Evolutionary conservation across 2,329 filamentous ascomycete species (phyloP).

Genomic region (Cercospora sesami): DNA sequence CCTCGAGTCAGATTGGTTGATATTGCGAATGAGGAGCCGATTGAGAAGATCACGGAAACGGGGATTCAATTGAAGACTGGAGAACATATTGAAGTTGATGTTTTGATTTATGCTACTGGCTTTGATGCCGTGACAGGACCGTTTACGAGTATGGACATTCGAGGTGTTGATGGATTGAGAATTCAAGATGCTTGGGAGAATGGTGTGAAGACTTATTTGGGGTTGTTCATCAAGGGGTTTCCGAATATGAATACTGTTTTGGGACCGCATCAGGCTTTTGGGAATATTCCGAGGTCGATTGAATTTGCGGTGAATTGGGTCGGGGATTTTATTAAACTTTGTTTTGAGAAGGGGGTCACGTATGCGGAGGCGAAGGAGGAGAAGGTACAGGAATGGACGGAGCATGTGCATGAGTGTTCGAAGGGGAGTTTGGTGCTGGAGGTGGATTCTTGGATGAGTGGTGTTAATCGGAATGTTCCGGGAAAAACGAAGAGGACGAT

Average conservation of each 20-base stretch:
- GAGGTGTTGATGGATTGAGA: conserved; percentile 25
- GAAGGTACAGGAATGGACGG: conserved; percentile 20
- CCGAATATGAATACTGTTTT: conserved; percentile 43
- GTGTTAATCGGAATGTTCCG: conserved; percentile 54
- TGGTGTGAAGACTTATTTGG: conserved; percentile 43
- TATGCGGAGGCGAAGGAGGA: conserved; percentile 13
- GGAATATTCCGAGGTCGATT: conserved; percentile 42
- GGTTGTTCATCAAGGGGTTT: conserved; percentile 30
- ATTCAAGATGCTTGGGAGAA: conserved; percentile 40
- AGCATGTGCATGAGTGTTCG: conserved; percentile 51
- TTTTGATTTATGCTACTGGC: conserved; percentile 44
- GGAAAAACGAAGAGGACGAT: conserved; percentile 50
- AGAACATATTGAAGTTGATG: conserved; percentile 41
- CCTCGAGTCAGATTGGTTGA: conserved; percentile 51
- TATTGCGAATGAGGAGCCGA: conserved; percentile 46
- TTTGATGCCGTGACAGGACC: conserved; percentile 41
- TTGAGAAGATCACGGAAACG: conserved; percentile 43
- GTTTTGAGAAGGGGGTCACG: conserved; percentile 7
- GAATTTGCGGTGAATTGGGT: conserved; percentile 32
- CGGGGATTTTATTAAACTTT: conserved; percentile 15
- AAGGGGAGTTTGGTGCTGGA: conserved; percentile 50
- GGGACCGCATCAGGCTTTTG: conserved; percentile 45
- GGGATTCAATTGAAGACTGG: conserved; percentile 47
- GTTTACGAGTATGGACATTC: conserved; percentile 35
- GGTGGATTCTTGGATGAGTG: conserved; percentile 58